These are phyloP conservation scores for Heimioporus sp. DNA, from an alignment of 768 basidiomycete genomes.

Conservation along the genomic window DNA sequence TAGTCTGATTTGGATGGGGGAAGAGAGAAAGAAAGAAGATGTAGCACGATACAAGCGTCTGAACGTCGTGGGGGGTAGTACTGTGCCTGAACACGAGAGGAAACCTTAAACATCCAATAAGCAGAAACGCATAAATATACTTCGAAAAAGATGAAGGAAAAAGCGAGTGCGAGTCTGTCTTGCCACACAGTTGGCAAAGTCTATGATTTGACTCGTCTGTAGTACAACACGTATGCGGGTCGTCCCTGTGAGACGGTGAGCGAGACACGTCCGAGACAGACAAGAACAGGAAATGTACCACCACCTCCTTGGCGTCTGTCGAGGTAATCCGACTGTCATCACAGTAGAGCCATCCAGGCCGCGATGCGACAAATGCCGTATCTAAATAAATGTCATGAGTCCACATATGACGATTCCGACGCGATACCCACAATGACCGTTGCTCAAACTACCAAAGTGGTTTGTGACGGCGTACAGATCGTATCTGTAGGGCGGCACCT, in stretches of 20 bases:
- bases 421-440: constrained; percentile 84
- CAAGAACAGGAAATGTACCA: constrained; percentile 50
- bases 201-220: constrained; percentile 53
- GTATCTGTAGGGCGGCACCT: constrained; percentile 88
- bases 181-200: not conserved
- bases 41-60: constrained; percentile 20
- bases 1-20: constrained; percentile 12
- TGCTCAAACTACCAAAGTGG: constrained; percentile 91
- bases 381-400: constrained; percentile 45
- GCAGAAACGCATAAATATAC: constrained; percentile 20
- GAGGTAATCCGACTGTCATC: constrained; percentile 86
- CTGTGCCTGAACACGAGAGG: constrained; percentile 1
- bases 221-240: constrained; percentile 80
- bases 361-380: constrained; percentile 87
- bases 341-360: constrained; percentile 89
- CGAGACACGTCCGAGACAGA: not conserved
- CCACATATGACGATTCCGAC: not conserved
- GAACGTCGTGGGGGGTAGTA: constrained; percentile 9
- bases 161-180: not conserved
- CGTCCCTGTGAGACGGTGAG: constrained; percentile 46
- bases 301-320: constrained; percentile 76
- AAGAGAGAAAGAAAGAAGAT: constrained; percentile 6
- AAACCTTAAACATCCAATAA: constrained; percentile 24
- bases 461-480: constrained; percentile 96
- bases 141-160: not conserved